Conservation (phyloP, 768 basidiomycete species). For the Vararia minispora region DNA sequence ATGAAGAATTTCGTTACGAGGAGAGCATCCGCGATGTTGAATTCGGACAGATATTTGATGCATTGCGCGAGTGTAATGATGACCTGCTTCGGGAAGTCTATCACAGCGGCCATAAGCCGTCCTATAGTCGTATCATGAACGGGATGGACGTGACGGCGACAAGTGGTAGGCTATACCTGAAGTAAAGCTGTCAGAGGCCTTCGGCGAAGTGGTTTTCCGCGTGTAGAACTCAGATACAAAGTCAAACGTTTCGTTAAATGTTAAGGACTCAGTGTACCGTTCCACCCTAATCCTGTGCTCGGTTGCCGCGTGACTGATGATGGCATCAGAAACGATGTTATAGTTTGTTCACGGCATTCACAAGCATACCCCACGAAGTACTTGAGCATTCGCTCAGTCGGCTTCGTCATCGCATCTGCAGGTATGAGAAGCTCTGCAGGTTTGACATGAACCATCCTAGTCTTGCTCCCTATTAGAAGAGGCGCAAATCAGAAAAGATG, state of each 20-base stretch:
- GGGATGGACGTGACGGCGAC: neutral
- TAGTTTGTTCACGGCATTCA: neutral
- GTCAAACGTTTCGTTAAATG: slow-evolving; percentile 62
- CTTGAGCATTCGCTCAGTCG: slow-evolving; percentile 65
- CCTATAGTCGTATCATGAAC: slow-evolving; percentile 28
- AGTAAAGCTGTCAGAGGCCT: slow-evolving; percentile 32
- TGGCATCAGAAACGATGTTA: neutral
- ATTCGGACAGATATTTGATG: slow-evolving; percentile 58
- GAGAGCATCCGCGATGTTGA: slow-evolving; percentile 71
- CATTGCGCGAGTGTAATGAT: slow-evolving; percentile 64
- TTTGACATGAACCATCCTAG: slow-evolving; percentile 73
- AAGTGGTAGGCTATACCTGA: slow-evolving; percentile 26
- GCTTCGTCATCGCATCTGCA: slow-evolving; percentile 42
- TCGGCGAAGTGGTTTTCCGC: slow-evolving; percentile 28
- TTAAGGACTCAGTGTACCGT: slow-evolving; percentile 38
- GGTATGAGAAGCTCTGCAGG: slow-evolving; percentile 77
- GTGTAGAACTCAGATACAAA: slow-evolving; percentile 57
- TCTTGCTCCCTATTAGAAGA: slow-evolving; percentile 32
- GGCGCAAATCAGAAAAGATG: neutral
- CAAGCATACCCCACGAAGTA: slow-evolving; percentile 53
- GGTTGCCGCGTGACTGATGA: slow-evolving; percentile 14
- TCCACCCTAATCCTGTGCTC: slow-evolving; percentile 49
- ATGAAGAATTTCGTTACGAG: slow-evolving; percentile 68
- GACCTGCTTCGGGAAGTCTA: slow-evolving; percentile 60
- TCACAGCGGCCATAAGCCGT: slow-evolving; percentile 45